phyloP scores from a whole-genome alignment of 164 flowering plant species.

The Tinospora cordifolia region DNA sequence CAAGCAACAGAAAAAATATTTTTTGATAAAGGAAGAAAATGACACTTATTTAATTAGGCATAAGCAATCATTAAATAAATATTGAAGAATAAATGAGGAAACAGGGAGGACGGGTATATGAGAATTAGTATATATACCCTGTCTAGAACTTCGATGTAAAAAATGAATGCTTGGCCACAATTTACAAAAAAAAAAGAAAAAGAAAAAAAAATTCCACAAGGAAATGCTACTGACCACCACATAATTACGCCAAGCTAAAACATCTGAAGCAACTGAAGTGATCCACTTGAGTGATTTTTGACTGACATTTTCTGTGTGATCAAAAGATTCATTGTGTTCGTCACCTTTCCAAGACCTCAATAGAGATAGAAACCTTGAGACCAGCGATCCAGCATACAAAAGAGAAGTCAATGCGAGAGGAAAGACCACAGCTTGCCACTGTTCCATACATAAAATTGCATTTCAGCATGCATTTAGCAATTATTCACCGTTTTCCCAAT shows the following conservation, averaged over 20 bases:
- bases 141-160: neutral
- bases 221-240: slow-evolving; percentile 59
- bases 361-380: slow-evolving; percentile 32
- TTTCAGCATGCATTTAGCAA: slow-evolving; percentile 39
- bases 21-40: neutral
- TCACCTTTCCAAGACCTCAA: slow-evolving; percentile 38
- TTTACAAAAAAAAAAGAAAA: slow-evolving; percentile 4
- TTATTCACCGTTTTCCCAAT: slow-evolving; percentile 32
- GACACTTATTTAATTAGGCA: neutral
- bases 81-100: neutral
- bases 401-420: slow-evolving; percentile 77
- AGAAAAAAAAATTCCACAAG: slow-evolving; percentile 3
- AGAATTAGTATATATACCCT: neutral
- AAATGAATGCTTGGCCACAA: neutral
- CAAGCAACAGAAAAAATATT: neutral
- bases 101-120: neutral
- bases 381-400: slow-evolving; percentile 67
- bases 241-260: slow-evolving; percentile 71
- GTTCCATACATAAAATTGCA: slow-evolving; percentile 65
- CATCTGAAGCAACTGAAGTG: slow-evolving; percentile 34
- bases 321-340: slow-evolving; percentile 16
- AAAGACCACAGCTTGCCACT: slow-evolving; percentile 80
- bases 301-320: slow-evolving; percentile 14
- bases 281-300: slow-evolving; percentile 18
- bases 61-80: neutral